Conservation (phyloP, 352 stramenopile species). For the Ophiocytium majus region DNA sequence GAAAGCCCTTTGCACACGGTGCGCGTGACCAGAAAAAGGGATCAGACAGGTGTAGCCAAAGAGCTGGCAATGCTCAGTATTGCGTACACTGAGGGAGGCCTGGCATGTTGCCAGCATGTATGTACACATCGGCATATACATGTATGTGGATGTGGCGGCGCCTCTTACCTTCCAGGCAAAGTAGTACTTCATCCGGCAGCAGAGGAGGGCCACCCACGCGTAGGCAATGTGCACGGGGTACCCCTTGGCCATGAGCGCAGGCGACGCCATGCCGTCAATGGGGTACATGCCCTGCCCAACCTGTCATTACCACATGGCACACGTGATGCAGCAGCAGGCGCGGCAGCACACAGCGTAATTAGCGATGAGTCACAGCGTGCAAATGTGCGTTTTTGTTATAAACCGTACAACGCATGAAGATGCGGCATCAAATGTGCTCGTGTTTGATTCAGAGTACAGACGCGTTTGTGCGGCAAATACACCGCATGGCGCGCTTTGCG, state of each 20-base stretch:
- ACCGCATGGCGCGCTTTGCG: too few species aligned
- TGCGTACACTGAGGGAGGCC: too few species aligned
- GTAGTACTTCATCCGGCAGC: slow-evolving; percentile 90
- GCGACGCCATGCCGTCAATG: background rate
- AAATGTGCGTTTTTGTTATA: background rate
- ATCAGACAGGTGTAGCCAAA: too few species aligned
- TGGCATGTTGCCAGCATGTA: too few species aligned
- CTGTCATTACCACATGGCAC: background rate
- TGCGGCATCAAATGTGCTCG: background rate
- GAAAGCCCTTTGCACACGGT: too few species aligned
- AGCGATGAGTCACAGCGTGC: background rate
- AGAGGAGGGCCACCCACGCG: slow-evolving; percentile 82
- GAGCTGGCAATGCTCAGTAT: too few species aligned
- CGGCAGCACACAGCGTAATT: background rate
- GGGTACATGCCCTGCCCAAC: background rate
- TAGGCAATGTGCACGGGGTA: slow-evolving; percentile 63
- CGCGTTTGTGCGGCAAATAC: too few species aligned
- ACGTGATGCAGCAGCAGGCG: background rate
- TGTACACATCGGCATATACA: too few species aligned
- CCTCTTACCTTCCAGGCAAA: slow-evolving; percentile 85
- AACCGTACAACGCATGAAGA: background rate
- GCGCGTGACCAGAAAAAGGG: too few species aligned
- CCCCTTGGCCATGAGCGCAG: slow-evolving; percentile 49
- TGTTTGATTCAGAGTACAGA: background rate
- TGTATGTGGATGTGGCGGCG: too few species aligned